Evolutionary conservation across 148 eudicot species (phyloP), one percentile per base, ranked within the genome.

Genomic region (Cornus florida): DNA sequence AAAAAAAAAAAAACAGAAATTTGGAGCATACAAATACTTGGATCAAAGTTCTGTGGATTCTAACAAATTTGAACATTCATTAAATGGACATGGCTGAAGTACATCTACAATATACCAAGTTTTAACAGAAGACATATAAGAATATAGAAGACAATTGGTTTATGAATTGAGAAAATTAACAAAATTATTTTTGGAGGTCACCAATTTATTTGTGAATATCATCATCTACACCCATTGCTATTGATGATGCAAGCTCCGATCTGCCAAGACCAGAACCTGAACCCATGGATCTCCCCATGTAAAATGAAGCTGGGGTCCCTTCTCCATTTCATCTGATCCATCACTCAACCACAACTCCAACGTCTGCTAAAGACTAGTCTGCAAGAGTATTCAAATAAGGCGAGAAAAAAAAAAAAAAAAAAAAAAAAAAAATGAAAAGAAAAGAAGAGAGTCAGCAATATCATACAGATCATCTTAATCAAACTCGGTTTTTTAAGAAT

Each of bases 271-370:
- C 88, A 24, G 93, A 83, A 20, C 97, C 97, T 31, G 82, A 39
- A 72, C 94, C 94, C 92, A 92, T 90, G 67, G 97, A 89, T 81
- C 91, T 81, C 33, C 98, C 98, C 94, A 89, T 94, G 85, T 87
- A 75, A 64, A 84, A 87, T 39, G 92, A 80, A 84, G 92, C 77
- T 69, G 89, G 46, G 89, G 87, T 32, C 90, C 92, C 88, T 88
- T 92, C 67, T 87, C 92, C 76, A 77, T 92, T 57, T 89, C 97
- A 60, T 92, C 94, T 35, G 85, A 76, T 70, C 83, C 90, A 75
- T 87, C 97, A 23, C 83, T 86, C 72, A 94, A 69, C 56, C 53
- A 96, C 91, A 32, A 94, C 85, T 43, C 98, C 97, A 23, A 96
- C 86, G 80, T 89, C 98, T 65, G 94, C 88, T 60, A 91, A 87